Evolutionary conservation across 768 basidiomycete species (phyloP).

Genomic region (Tubosaeta sp.): DNA sequence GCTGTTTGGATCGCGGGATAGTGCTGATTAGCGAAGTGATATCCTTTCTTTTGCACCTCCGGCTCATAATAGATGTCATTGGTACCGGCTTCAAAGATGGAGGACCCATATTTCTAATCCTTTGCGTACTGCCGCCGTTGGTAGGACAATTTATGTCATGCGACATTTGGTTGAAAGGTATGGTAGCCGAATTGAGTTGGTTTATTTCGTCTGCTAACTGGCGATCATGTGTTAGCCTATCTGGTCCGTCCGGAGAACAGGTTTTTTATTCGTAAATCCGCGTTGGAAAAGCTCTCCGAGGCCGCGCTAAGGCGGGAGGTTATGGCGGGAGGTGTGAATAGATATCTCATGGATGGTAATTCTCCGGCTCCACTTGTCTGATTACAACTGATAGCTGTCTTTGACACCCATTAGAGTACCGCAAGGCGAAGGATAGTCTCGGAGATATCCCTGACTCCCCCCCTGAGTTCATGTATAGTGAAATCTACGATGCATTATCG

Average conservation of each 20-base stretch:
- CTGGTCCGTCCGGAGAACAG: constrained; percentile 12
- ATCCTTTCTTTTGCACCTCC: constrained; percentile 24
- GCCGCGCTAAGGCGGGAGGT: constrained; percentile 18
- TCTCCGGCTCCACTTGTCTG: background rate
- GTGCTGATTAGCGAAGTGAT: constrained; percentile 4
- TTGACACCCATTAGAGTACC: constrained; percentile 15
- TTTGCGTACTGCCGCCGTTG: constrained; percentile 20
- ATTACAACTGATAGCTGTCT: background rate
- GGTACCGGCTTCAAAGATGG: constrained; percentile 13
- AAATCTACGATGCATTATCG: background rate
- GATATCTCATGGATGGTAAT: constrained; percentile 1
- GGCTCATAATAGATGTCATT: constrained; percentile 14
- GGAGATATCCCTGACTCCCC: constrained; percentile 10
- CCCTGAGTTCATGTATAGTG: constrained; percentile 12
- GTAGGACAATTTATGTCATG: background rate
- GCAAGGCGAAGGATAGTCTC: constrained; percentile 16
- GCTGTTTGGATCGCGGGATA: constrained; percentile 10
- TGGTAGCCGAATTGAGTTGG: background rate
- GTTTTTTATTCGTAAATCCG: constrained; percentile 20
- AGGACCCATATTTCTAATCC: constrained; percentile 17
- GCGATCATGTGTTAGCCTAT: constrained; percentile 10
- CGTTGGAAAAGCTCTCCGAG: constrained; percentile 10
- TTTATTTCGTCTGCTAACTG: background rate
- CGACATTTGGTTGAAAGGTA: constrained; percentile 21
- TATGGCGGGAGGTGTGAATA: constrained; percentile 16